Conservation (phyloP, 176 grass and related monocot species). For the Panicum miliaceum region DNA sequence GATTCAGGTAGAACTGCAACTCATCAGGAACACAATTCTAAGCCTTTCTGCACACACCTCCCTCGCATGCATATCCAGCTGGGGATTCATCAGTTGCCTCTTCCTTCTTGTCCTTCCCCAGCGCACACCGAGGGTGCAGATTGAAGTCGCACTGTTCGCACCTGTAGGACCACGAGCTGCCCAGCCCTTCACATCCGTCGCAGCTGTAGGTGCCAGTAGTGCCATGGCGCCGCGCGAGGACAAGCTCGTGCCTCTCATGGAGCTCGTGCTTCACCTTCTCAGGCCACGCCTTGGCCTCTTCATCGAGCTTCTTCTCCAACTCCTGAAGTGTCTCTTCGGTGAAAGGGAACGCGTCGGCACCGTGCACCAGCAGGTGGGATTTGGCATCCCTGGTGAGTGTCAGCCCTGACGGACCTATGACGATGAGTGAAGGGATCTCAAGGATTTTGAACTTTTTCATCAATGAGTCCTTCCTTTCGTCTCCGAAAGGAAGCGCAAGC, state of each 20-base stretch:
- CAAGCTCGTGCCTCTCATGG: slow-evolving; percentile 73
- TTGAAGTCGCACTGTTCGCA: slow-evolving; percentile 61
- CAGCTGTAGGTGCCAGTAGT: slow-evolving; percentile 34
- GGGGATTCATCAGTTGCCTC: slow-evolving; percentile 27
- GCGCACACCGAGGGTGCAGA: slow-evolving; percentile 63
- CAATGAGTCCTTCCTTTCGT: slow-evolving; percentile 54
- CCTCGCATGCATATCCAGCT: slow-evolving; percentile 55
- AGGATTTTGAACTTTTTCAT: slow-evolving; percentile 52
- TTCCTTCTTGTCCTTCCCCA: slow-evolving; percentile 19
- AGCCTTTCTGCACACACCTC: slow-evolving; percentile 58
- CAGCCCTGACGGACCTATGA: slow-evolving; percentile 62
- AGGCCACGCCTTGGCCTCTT: slow-evolving; percentile 63
- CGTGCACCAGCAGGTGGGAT: slow-evolving; percentile 48
- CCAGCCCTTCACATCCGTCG: slow-evolving; percentile 43
- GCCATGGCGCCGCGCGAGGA: slow-evolving; percentile 35
- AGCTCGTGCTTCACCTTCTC: slow-evolving; percentile 66
- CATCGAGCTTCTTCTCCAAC: slow-evolving; percentile 52
- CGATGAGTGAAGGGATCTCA: slow-evolving; percentile 60
- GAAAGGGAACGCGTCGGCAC: slow-evolving; percentile 78
- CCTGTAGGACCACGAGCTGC: slow-evolving; percentile 52
- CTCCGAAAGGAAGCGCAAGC: slow-evolving; percentile 69
- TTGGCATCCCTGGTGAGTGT: slow-evolving; percentile 57
- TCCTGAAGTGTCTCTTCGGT: slow-evolving; percentile 59
- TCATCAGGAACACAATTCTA: slow-evolving; percentile 35
- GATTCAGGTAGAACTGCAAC: slow-evolving; percentile 14